These are phyloP conservation scores for Mrakiaceae sp. DNA, from an alignment of 1,284 basidiomycete species.

Conservation along the genomic window DNA sequence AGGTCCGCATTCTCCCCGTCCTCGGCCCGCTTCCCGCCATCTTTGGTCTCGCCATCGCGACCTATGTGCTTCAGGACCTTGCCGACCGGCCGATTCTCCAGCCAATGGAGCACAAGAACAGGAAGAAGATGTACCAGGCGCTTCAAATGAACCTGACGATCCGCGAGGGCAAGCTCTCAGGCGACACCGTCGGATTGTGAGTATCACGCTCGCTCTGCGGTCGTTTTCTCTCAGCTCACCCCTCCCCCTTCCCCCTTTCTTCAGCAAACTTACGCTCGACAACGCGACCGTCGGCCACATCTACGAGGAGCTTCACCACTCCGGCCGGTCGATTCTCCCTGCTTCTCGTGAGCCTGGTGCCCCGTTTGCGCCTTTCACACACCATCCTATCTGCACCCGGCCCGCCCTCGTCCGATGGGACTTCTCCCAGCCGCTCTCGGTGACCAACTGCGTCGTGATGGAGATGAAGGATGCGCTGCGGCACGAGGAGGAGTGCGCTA, in stretches of 20 bases:
- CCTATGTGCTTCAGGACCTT: slow-evolving; percentile 72
- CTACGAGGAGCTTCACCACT: slow-evolving; percentile 72
- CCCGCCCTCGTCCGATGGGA: slow-evolving; percentile 75
- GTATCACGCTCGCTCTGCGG: background rate
- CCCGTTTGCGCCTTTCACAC: slow-evolving; percentile 11
- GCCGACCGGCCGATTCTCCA: slow-evolving; percentile 70
- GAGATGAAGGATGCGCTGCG: slow-evolving; percentile 58
- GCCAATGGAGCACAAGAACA: slow-evolving; percentile 68
- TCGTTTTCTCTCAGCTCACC: background rate
- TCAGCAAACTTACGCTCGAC: slow-evolving; percentile 55
- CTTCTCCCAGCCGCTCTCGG: slow-evolving; percentile 45
- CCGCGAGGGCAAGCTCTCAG: slow-evolving; percentile 19
- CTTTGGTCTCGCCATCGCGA: slow-evolving; percentile 78
- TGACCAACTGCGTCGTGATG: slow-evolving; percentile 72
- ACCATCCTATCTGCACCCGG: slow-evolving; percentile 26
- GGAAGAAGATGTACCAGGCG: slow-evolving; percentile 72
- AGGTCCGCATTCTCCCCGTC: slow-evolving; percentile 34
- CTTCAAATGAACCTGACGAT: slow-evolving; percentile 51
- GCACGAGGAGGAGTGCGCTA: slow-evolving; percentile 47
- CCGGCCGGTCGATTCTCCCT: slow-evolving; percentile 54
- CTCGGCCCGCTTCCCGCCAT: slow-evolving; percentile 60
- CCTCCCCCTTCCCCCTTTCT: background rate
- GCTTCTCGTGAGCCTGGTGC: slow-evolving; percentile 50
- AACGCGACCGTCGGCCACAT: slow-evolving; percentile 61
- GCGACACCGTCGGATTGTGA: slow-evolving; percentile 17